phyloP scores from a whole-genome alignment of 495 filamentous ascomycete genomes.

The Hamigera avellanea region DNA sequence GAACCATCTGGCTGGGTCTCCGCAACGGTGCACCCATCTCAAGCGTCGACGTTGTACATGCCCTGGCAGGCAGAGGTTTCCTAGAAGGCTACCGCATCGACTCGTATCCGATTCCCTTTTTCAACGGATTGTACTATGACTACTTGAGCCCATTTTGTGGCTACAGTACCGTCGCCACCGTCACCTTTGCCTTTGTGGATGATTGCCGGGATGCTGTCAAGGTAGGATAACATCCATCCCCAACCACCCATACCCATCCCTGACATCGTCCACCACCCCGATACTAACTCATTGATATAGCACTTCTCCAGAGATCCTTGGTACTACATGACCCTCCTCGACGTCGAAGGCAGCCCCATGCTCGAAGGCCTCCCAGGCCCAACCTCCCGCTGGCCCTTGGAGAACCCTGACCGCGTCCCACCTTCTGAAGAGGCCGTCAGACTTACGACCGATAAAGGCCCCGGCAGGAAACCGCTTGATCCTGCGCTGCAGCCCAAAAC shows the following conservation, averaged over 20 bases:
- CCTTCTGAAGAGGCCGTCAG: neutral
- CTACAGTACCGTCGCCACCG: neutral
- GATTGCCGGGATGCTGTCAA: constrained; percentile 1
- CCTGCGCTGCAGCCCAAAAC: neutral
- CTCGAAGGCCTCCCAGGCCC: too few relatives aligned
- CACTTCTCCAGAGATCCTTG: neutral
- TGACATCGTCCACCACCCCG: too few relatives aligned
- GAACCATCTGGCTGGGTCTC: neutral
- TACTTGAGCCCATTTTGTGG: too few relatives aligned
- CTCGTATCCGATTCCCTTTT: neutral
- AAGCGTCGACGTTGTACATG: neutral
- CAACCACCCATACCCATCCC: too few relatives aligned
- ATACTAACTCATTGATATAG: too few relatives aligned
- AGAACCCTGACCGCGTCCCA: neutral
- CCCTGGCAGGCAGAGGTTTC: neutral
- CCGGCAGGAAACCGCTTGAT: neutral
- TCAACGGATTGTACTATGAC: too few relatives aligned
- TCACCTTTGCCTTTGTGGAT: constrained; percentile 2
- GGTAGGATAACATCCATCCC: neutral
- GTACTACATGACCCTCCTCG: neutral
- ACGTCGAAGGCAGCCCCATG: neutral
- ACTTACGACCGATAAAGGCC: neutral
- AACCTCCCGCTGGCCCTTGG: too few relatives aligned
- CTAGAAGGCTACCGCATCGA: neutral
- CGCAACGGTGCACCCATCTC: neutral